Conservation (phyloP, 768 basidiomycete species). For the Phaeolepiota aurea region DNA sequence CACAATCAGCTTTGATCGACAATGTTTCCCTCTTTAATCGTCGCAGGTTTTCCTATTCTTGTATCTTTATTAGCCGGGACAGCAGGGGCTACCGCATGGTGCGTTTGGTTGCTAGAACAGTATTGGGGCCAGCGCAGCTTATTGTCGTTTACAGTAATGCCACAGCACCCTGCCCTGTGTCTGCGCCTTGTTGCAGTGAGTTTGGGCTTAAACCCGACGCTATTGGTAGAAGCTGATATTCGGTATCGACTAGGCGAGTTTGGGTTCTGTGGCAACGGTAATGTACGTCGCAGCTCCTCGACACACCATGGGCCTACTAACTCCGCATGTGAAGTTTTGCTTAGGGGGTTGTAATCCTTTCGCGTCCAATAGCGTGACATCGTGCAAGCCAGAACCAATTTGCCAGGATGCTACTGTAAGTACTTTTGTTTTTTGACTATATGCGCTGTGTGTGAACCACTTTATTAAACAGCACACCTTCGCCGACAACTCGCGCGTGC, state of each 20-base stretch:
- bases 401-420: slow-evolving; percentile 57
- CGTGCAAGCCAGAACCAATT: slow-evolving; percentile 66
- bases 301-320: slow-evolving; percentile 3
- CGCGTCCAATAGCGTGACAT: slow-evolving; percentile 49
- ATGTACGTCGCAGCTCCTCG: slow-evolving; percentile 22
- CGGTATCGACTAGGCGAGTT: slow-evolving; percentile 33
- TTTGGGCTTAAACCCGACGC: slow-evolving; percentile 5
- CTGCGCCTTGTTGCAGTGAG: slow-evolving; percentile 47
- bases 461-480: slow-evolving; percentile 46
- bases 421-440: not conserved
- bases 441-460: not conserved
- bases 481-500: slow-evolving; percentile 55
- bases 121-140: not conserved
- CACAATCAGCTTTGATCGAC: no score
- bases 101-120: not conserved
- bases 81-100: slow-evolving; percentile 15
- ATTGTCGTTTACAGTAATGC: slow-evolving; percentile 29
- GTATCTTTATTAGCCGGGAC: slow-evolving; percentile 14
- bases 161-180: slow-evolving; percentile 32
- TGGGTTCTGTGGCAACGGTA: slow-evolving; percentile 41
- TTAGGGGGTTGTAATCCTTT: slow-evolving; percentile 85
- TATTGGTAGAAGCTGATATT: slow-evolving; percentile 4
- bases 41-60: slow-evolving; percentile 12
- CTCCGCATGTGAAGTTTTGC: slow-evolving; percentile 46
- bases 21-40: no score